Evolutionary conservation across 805 yeast genomes (phyloP), one percentile per base, ranked within the genome.

Genomic region (Nakazawaea wickerhamii): DNA sequence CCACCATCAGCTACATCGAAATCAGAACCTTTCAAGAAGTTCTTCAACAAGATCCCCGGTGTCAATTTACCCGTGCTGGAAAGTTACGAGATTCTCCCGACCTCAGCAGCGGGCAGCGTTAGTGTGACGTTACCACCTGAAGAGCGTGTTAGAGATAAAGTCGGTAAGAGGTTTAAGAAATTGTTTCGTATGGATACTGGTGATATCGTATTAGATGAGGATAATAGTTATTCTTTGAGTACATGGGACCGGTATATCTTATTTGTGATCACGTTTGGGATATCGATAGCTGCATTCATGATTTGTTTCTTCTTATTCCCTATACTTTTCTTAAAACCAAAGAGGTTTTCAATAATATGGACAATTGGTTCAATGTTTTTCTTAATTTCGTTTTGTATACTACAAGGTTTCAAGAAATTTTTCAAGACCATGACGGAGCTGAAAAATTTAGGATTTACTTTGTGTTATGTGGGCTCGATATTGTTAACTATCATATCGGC

Each of bases 401-500:
- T 89, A 15, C 95, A 87, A 65, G 98, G 98, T 0, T 93, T 95
- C 1, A 64, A 72, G n/a, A 78, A 80, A 17, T 91, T 86, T 56
- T 46, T 75, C 21, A 61, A 63, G 21, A 96, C 88, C 56, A 65
- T 89, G 41, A 58, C 79, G 3, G 79, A 95, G 1, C 65, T 70
- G n/a, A 81, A 77, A 30, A 71, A 97, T 48, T 60, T 89, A 26
- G 75, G 84, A 34, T 90, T 90, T 60, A 79, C 95, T 0, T 46
- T 73, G 3, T 75, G 83, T 34, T 90, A 84, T 60, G 79, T 87
- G 50, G 77, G 80, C 10, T 75, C 88, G 7, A 88, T 91, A 43
- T 50, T 79, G 14, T 59, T 76, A 36, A 90, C 97, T 0, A 67
- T 90, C 31, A 74, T 82, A 49, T 81, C 81, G 54, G 76, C 91